Evolutionary conservation across 805 yeast genomes (phyloP).

Genomic region (Sugiyamaella qingdaonensis): DNA sequence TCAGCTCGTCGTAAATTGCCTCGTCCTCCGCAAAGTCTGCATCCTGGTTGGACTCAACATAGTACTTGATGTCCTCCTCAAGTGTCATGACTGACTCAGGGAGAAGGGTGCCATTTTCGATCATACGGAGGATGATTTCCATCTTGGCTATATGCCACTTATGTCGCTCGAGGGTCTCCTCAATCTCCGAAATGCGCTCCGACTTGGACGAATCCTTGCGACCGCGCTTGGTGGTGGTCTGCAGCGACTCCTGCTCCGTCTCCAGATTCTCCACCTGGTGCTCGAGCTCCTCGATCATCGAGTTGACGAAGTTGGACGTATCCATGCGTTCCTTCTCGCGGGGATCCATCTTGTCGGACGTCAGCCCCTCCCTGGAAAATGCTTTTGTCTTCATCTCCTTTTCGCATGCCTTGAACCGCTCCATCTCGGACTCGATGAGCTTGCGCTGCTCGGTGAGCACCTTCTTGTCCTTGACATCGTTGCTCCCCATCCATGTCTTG

Average conservation of each 20-base stretch:
- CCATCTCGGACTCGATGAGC: conserved; percentile 71
- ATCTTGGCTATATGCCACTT: conserved; percentile 71
- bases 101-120: conserved; percentile 77
- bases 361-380: conserved; percentile 87
- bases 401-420: conserved; percentile 90
- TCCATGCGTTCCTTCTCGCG: conserved; percentile 76
- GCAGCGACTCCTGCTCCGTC: conserved; percentile 58
- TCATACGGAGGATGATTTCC: conserved; percentile 68
- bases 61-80: conserved; percentile 86
- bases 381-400: conserved; percentile 91
- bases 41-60: conserved; percentile 89
- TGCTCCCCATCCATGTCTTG: conserved; percentile 89
- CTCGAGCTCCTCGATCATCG: conserved; percentile 71
- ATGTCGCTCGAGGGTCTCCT: conserved; percentile 65
- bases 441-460: conserved; percentile 71
- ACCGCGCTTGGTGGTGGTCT: conserved; percentile 51
- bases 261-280: conserved; percentile 77
- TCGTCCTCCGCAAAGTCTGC: conserved; percentile 93
- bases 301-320: conserved; percentile 62
- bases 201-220: conserved; percentile 56
- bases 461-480: conserved; percentile 86
- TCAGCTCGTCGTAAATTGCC: conserved; percentile 83
- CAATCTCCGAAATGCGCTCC: conserved; percentile 57
- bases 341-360: conserved; percentile 66
- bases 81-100: conserved; percentile 71